Evolutionary conservation across 2,329 filamentous ascomycete genomes (phyloP).

Genomic region (Aspergillus niger): DNA sequence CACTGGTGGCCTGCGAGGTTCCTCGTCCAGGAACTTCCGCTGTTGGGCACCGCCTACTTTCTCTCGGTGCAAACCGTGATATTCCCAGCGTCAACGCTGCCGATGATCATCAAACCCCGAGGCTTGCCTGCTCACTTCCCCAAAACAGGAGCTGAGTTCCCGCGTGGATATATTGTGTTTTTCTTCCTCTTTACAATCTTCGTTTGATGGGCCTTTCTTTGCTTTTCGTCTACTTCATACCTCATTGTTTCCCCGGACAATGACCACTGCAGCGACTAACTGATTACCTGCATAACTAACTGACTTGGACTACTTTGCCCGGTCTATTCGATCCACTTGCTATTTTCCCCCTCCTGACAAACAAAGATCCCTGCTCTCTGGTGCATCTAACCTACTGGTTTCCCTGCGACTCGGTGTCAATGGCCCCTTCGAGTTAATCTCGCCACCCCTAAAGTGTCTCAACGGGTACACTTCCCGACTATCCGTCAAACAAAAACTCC

Average conservation of each 20-base stretch:
- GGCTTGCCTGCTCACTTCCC: neutral
- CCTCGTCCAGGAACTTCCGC: neutral
- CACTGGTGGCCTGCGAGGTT: neutral
- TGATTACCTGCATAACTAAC: conserved; percentile 4
- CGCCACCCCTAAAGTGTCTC: conserved; percentile 13
- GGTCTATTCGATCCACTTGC: neutral
- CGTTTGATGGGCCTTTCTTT: neutral
- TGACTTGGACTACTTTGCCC: neutral
- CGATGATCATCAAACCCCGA: conserved; percentile 3
- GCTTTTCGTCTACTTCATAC: neutral
- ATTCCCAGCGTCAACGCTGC: neutral
- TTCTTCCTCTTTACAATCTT: neutral
- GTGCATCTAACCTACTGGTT: conserved; percentile 9
- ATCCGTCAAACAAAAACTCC: neutral
- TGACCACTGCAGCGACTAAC: conserved; percentile 5
- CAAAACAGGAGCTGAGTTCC: neutral
- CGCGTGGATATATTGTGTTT: conserved; percentile 6
- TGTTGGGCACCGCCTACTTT: conserved; percentile 2
- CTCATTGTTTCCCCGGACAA: neutral
- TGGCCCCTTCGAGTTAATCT: conserved; percentile 13
- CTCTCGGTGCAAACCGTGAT: neutral
- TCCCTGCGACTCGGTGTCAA: conserved; percentile 8
- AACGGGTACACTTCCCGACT: conserved; percentile 12
- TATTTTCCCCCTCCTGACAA: neutral
- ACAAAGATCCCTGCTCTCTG: conserved; percentile 9